A percentile compares a stretch with the other conserved stretches of the same genome.
phyloP scores from a whole-genome alignment of 441 rosid species.

The Syzygium syzygioides region DNA sequence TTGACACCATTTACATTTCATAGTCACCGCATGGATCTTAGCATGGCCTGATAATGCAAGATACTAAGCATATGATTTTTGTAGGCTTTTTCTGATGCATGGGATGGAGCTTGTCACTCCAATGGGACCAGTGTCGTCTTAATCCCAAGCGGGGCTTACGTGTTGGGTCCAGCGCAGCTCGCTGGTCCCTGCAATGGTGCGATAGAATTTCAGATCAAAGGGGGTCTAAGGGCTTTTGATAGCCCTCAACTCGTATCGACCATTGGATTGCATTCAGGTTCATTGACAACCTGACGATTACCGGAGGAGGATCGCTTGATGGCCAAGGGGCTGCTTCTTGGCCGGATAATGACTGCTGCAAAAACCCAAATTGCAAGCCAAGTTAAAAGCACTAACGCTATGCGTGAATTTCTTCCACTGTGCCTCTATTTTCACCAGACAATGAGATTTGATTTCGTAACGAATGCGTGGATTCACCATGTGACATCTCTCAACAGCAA shows the following conservation, averaged over 20 bases:
- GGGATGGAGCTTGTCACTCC: conserved; percentile 45
- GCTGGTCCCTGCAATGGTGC: conserved; percentile 43
- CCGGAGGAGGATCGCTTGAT: conserved; percentile 37
- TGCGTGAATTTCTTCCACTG: neutral
- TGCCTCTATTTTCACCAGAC: neutral
- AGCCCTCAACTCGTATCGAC: neutral
- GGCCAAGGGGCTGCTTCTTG: conserved; percentile 41
- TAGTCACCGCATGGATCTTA: neutral
- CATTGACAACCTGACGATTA: conserved; percentile 18
- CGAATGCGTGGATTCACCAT: neutral
- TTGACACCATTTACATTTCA: neutral
- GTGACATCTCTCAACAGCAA: conserved; percentile 7
- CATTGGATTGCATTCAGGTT: conserved; percentile 32
- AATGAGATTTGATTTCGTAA: conserved; percentile 2
- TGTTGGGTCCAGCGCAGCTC: conserved; percentile 25
- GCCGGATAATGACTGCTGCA: conserved; percentile 12
- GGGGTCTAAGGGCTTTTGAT: conserved; percentile 31
- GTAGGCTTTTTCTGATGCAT: conserved; percentile 50
- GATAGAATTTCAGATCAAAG: conserved; percentile 27
- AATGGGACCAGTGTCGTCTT: conserved; percentile 21
- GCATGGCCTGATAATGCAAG: neutral
- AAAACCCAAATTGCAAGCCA: neutral
- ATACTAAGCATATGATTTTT: neutral
- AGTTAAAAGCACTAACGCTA: neutral
- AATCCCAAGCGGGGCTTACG: conserved; percentile 37